A percentile compares a stretch with the other conserved stretches of the same genome.
Evolutionary conservation across 306 rosid species (phyloP).

Genomic region (Malus domestica): DNA sequence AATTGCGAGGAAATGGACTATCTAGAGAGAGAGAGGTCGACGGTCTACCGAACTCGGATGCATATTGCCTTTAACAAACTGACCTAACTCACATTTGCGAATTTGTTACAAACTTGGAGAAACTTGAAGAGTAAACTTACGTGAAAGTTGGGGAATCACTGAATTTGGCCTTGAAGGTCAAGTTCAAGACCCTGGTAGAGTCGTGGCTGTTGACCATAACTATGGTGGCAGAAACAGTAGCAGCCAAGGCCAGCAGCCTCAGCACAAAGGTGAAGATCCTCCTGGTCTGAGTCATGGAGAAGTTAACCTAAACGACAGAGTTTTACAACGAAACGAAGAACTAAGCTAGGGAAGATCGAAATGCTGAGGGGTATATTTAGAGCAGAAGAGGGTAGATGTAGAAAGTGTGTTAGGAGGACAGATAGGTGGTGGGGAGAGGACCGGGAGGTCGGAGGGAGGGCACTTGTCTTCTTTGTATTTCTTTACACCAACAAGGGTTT

Average conservation of each 20-base stretch:
- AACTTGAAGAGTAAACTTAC: neutral
- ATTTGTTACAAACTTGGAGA: neutral
- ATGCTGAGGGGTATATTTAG: neutral
- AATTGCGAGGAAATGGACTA: neutral
- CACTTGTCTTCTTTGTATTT: neutral
- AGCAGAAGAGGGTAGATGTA: neutral
- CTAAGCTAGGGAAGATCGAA: neutral
- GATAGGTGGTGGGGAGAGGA: neutral
- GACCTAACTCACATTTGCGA: no score
- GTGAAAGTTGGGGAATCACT: conserved; percentile 18
- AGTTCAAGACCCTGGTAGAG: conserved; percentile 20
- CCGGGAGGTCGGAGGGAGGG: neutral
- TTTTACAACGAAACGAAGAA: neutral
- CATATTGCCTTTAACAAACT: no score
- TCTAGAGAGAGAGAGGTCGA: no score
- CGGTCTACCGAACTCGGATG: no score
- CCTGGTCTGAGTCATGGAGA: conserved; percentile 17
- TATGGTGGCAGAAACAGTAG: conserved; percentile 11
- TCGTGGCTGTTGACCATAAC: conserved; percentile 29
- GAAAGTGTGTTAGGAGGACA: conserved; percentile 7
- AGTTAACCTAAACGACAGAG: no score
- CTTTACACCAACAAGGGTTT: neutral
- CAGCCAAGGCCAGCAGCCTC: conserved; percentile 33
- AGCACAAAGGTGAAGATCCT: conserved; percentile 16
- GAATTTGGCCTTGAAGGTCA: conserved; percentile 28